Conservation (phyloP, 768 basidiomycete species). For the Collybiopsis luxurians region DNA sequence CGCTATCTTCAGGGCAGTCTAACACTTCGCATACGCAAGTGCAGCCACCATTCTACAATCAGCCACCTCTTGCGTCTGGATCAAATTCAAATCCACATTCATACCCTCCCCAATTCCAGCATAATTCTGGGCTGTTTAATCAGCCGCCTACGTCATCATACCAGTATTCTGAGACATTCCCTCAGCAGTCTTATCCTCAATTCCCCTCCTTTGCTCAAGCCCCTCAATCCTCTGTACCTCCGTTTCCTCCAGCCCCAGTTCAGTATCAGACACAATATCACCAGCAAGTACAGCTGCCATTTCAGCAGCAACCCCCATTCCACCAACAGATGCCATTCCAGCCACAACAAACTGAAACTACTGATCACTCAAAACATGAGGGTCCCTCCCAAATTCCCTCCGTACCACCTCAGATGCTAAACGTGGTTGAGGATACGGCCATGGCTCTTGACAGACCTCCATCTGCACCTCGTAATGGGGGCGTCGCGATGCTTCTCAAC, state of each 20-base stretch:
- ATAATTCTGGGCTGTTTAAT: background rate
- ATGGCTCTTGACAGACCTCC: constrained; percentile 1
- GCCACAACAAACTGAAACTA: background rate
- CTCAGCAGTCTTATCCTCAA: background rate
- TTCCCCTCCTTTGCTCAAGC: constrained; percentile 27
- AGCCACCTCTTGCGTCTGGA: background rate
- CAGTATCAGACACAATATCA: background rate
- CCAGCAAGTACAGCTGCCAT: constrained; percentile 42
- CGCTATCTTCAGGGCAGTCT: no score
- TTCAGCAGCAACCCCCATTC: constrained; percentile 51
- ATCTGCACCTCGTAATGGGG: background rate
- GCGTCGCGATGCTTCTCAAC: constrained; percentile 7
- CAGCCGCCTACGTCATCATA: background rate
- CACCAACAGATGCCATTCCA: constrained; percentile 24
- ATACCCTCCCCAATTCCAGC: background rate
- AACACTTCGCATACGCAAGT: background rate
- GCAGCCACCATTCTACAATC: background rate
- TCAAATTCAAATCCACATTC: background rate
- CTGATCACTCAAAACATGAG: background rate
- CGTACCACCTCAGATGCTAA: background rate
- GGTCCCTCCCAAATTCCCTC: background rate
- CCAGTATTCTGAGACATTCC: background rate
- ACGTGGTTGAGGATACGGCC: no score
- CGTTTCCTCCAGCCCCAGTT: constrained; percentile 23
- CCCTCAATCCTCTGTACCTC: constrained; percentile 27